Evolutionary conservation across 2,329 filamentous ascomycete genomes (phyloP), one percentile per base, ranked within the genome.

Genomic region (Curvularia verruculosa): DNA sequence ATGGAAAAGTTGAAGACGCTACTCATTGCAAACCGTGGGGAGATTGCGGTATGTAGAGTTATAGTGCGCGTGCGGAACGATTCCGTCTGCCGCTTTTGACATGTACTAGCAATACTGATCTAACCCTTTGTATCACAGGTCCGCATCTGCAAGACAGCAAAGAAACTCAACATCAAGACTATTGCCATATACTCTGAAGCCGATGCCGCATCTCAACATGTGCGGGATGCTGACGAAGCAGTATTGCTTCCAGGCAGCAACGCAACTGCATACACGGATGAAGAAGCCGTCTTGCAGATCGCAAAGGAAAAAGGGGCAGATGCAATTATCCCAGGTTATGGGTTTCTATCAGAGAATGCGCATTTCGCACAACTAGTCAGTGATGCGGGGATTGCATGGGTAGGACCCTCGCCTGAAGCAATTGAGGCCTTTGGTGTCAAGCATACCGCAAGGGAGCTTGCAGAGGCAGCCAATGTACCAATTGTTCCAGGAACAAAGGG

Each of bases 271-370:
- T 85, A 85, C 61, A 80, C 80, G 12, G 77, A 84, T 59, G 78
- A 76, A 69, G 72, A 77, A 8, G 64, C 68, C 21, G 82, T 85
- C 36, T 73, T 88, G 18, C 67, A 77, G 3, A 79, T 87, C n/a
- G 84, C 85, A 9, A 79, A 79, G 40, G 69, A 77, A 3, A 75
- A 80, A 13, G 67, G 75, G 2, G 83, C 75, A 2, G 81, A 89
- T 58, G 86, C 85, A 3, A 80, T 89, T 15, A 85, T 87, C 48
- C 87, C 87, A 0, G 87, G 87, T 1, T 89, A 90, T 74, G 87
- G 87, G 0, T 89, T 89, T 58, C 73, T 90, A 1, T 84, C 83
- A 0, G 87, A 89, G 56, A 87, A 88, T 66, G 80, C 84, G 4
- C 79, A 83, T 4, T 89, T 89, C 67, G 86, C 87, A 0, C 70